Base-by-base conservation (phyloP, 1,139 yeast genomes). In the Yamadazyma kanchanaburiensis region DNA sequence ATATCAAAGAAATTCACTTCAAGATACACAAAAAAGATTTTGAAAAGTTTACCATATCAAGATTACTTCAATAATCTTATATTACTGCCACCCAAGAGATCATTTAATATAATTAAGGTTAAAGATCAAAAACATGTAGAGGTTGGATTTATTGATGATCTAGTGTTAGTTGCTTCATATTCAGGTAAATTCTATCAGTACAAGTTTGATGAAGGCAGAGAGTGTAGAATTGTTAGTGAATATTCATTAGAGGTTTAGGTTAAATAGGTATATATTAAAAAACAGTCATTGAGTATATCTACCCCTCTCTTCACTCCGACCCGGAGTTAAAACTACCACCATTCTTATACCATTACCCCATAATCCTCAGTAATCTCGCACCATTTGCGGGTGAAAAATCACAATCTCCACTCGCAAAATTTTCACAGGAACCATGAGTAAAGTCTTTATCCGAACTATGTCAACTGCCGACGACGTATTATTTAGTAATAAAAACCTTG, bases 401-500 rank as follows among this genome's bases (percentile, higher is more conserved):
- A 18, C 20, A 8, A 18, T 18, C 9, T 18, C 9, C n/a, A n/a
- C n/a, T n/a, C n/a, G n/a, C n/a, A 7, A 18, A 18, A 18, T 18
- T 18, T 18, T 18, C 20, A 18, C 7, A 18, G 20, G 7, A 10
- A 10, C 7, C 9, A 18, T 18, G 20, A 18, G 10, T 18, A 18
- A 18, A 18, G 20, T 18, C 7, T 18, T 18, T 10, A 18, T 10
- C 10, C 7, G 20, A 18, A 18, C 20, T 18, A 18, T 18, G 20
- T 18, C 20, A 8, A 18, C 20, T 10, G 31, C 27, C n/a, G 66
- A 63, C 26, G 68, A 64, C 36, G 95, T 86, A 13, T 64, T 80
- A 35, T 84, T 84, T 56, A 53, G 69, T 38, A 70, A 76, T 46
- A 62, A 70, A 41, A 77, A 80, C 44, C 74, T 79, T 28, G 78